Conservation (phyloP, 768 basidiomycete species). For the Hypholoma fasciculare region DNA sequence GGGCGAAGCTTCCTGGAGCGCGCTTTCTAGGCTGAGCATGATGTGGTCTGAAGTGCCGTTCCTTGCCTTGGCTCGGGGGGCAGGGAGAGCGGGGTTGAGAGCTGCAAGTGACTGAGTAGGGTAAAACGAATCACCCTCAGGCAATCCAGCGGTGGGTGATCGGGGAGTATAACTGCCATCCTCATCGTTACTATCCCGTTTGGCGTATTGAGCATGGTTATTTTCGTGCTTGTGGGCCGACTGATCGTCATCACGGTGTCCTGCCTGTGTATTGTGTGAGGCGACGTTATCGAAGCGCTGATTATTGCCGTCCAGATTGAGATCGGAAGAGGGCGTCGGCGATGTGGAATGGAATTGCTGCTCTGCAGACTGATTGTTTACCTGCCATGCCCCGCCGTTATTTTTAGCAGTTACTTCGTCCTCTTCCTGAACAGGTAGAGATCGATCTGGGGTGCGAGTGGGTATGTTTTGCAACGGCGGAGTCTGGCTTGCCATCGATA, state of each 20-base stretch:
- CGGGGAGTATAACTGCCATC: conserved; percentile 65
- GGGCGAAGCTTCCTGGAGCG: conserved; percentile 40
- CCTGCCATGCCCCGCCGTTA: conserved; percentile 28
- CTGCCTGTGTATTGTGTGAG: conserved; percentile 33
- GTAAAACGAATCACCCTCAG: conserved; percentile 39
- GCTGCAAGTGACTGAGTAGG: conserved; percentile 20
- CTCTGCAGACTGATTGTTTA: conserved; percentile 31
- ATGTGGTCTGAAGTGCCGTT: conserved; percentile 63
- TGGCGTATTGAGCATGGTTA: conserved; percentile 31
- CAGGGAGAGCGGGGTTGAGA: conserved; percentile 21
- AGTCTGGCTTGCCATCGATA: conserved; percentile 47
- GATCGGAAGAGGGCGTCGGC: conserved; percentile 55
- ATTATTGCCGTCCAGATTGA: conserved; percentile 43
- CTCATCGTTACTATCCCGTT: conserved; percentile 45
- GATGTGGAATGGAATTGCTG: conserved; percentile 38
- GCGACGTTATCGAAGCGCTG: conserved; percentile 26
- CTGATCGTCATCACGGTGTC: conserved; percentile 43
- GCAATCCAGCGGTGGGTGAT: conserved; percentile 63
- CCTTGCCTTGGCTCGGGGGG: conserved; percentile 49
- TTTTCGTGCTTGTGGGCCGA: conserved; percentile 13
- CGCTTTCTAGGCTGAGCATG: conserved; percentile 57
- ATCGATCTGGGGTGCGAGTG: conserved; percentile 67
- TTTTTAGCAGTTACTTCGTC: conserved; percentile 51
- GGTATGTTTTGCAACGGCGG: conserved; percentile 54
- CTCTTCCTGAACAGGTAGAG: conserved; percentile 77